A percentile compares a stretch with the other conserved stretches of the same genome.
phyloP scores from a whole-genome alignment of 345 rosid genomes.

The Corymbia maculata region DNA sequence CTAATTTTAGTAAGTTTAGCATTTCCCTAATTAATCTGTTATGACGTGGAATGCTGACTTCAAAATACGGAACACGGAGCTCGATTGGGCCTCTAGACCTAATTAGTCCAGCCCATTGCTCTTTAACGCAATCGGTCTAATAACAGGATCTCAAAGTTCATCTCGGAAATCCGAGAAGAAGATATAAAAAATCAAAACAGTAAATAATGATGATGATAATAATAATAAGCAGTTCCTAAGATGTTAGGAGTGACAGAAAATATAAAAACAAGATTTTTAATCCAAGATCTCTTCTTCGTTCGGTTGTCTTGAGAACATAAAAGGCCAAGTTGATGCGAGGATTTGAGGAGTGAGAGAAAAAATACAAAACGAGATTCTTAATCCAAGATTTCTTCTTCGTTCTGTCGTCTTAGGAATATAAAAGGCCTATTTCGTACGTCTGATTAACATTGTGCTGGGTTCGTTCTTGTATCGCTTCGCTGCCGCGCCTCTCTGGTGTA shows the following conservation, averaged over 20 bases:
- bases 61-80: background rate
- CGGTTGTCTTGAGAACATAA: background rate
- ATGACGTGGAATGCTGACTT: background rate
- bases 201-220: background rate
- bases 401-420: background rate
- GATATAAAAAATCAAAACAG: background rate
- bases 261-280: background rate
- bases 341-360: background rate
- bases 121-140: background rate
- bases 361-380: background rate
- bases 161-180: background rate
- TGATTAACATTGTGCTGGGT: background rate
- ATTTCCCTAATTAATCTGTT: background rate
- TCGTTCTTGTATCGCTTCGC: background rate
- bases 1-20: background rate
- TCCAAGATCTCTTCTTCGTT: background rate
- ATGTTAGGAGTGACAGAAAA: background rate
- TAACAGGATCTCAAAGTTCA: fast-evolving
- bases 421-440: background rate
- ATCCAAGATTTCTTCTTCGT: background rate
- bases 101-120: background rate
- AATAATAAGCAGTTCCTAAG: background rate
- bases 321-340: background rate
- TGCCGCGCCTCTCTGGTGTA: background rate
- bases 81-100: background rate